phyloP scores from a whole-genome alignment of 129 eudicot species.

The Chrysanthemum makinoi region DNA sequence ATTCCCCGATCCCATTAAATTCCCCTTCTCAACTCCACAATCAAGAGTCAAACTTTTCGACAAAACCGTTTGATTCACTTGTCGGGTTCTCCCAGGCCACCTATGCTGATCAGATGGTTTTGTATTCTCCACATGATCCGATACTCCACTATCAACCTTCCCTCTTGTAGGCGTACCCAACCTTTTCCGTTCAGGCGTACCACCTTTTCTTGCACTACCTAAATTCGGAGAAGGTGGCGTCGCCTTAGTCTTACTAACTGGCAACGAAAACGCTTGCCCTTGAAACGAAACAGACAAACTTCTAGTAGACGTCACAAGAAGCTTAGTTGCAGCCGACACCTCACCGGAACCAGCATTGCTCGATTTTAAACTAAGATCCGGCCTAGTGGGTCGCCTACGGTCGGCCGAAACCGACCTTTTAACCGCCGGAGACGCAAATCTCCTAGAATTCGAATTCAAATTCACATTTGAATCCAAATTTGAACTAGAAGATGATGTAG shows the following conservation, averaged over 20 bases:
- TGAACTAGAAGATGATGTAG: slow-evolving; percentile 70
- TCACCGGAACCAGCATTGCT: slow-evolving; percentile 43
- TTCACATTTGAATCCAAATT: slow-evolving; percentile 25
- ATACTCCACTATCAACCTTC: slow-evolving; percentile 41
- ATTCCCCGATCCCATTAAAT: slow-evolving; percentile 59
- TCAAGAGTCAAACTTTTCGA: slow-evolving; percentile 61
- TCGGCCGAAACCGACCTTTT: slow-evolving; percentile 84
- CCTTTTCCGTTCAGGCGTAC: slow-evolving; percentile 82
- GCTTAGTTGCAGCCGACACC: slow-evolving; percentile 80
- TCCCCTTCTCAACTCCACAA: slow-evolving; percentile 42
- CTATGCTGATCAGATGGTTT: slow-evolving; percentile 65
- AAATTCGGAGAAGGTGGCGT: slow-evolving; percentile 54
- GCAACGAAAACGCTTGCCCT: slow-evolving; percentile 83
- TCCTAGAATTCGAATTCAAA: slow-evolving; percentile 37
- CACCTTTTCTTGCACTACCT: slow-evolving; percentile 56
- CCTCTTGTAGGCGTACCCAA: slow-evolving; percentile 58
- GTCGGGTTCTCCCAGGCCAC: slow-evolving; percentile 66
- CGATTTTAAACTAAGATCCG: slow-evolving; percentile 56
- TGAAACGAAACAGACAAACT: slow-evolving; percentile 93
- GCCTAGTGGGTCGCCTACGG: slow-evolving; percentile 57
- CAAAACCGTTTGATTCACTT: slow-evolving; percentile 38
- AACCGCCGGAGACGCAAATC: slow-evolving; percentile 66
- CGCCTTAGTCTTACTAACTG: slow-evolving; percentile 83
- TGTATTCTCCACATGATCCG: slow-evolving; percentile 59
- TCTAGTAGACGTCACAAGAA: slow-evolving; percentile 79